Percentiles rank a stretch among this genome's conserved stretches.
Evolutionary conservation across 331 rosid species (phyloP).

Genomic region (Acacia concinna): DNA sequence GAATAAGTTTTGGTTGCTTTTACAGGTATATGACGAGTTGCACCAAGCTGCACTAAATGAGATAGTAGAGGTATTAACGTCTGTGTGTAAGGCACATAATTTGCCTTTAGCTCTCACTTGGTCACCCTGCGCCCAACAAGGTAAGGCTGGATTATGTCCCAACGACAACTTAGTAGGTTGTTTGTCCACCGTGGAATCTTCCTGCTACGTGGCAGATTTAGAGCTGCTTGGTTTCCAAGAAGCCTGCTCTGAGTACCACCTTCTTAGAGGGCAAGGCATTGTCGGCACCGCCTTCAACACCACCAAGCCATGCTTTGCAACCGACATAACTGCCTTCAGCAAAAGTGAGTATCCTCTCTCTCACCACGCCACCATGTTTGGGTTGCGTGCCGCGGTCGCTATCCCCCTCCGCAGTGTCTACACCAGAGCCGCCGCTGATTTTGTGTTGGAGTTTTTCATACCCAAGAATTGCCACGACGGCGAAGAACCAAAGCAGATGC

Average conservation of each 20-base stretch:
- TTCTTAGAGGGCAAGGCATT: constrained; percentile 56
- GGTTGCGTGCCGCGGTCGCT: constrained; percentile 60
- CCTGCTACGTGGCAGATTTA: constrained; percentile 44
- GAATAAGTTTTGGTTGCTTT: background rate
- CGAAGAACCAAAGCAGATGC: constrained; percentile 47
- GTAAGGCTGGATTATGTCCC: constrained; percentile 30
- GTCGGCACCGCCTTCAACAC: constrained; percentile 58
- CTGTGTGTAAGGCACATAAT: constrained; percentile 52
- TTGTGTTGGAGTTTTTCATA: constrained; percentile 58
- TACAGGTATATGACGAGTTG: constrained; percentile 49
- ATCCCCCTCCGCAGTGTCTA: constrained; percentile 52
- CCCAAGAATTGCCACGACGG: constrained; percentile 50
- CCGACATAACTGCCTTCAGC: constrained; percentile 51
- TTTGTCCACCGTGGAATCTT: constrained; percentile 49
- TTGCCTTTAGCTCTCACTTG: constrained; percentile 57
- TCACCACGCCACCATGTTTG: constrained; percentile 54
- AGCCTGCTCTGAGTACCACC: constrained; percentile 49
- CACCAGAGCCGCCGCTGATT: constrained; percentile 43
- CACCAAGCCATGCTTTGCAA: constrained; percentile 52
- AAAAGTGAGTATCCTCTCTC: constrained; percentile 54
- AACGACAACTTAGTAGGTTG: constrained; percentile 30
- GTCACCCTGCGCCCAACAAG: constrained; percentile 59
- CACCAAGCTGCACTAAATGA: constrained; percentile 53
- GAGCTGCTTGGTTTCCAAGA: constrained; percentile 45
- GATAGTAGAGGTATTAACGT: constrained; percentile 48